Evolutionary conservation across 164 flowering plant species (phyloP).

Genomic region (Amborella trichopoda): DNA sequence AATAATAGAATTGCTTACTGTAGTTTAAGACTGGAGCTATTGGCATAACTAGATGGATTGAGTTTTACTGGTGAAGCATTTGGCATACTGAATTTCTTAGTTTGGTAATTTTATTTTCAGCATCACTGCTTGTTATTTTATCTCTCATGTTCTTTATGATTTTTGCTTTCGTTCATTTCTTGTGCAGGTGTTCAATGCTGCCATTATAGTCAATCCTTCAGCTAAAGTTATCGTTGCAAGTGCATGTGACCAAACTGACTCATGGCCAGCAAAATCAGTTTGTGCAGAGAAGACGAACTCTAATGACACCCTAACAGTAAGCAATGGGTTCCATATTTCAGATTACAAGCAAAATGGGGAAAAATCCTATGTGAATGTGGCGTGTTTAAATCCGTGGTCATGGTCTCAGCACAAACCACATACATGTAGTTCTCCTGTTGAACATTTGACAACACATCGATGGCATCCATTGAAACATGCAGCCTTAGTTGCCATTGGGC

Average conservation of each 20-base stretch:
- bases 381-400: slow-evolving; percentile 67
- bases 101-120: neutral
- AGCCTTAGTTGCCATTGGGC: slow-evolving; percentile 72
- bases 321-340: neutral
- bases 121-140: neutral
- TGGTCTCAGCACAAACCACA: slow-evolving; percentile 31
- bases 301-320: neutral
- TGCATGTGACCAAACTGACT: slow-evolving; percentile 45
- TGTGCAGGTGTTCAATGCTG: slow-evolving; percentile 67
- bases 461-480: slow-evolving; percentile 92
- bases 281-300: neutral
- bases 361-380: slow-evolving; percentile 17
- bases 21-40: neutral
- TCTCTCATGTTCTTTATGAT: neutral
- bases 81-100: neutral
- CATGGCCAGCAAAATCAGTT: slow-evolving; percentile 12
- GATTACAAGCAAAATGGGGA: slow-evolving; percentile 8
- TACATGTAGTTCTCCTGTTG: neutral
- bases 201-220: slow-evolving; percentile 80
- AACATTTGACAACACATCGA: slow-evolving; percentile 11
- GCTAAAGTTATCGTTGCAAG: slow-evolving; percentile 45
- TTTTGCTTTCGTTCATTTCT: neutral
- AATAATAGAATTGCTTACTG: neutral
- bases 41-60: neutral
- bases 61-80: neutral